phyloP scores from a whole-genome alignment of 805 yeast species.

The Lipomyces sp. region DNA sequence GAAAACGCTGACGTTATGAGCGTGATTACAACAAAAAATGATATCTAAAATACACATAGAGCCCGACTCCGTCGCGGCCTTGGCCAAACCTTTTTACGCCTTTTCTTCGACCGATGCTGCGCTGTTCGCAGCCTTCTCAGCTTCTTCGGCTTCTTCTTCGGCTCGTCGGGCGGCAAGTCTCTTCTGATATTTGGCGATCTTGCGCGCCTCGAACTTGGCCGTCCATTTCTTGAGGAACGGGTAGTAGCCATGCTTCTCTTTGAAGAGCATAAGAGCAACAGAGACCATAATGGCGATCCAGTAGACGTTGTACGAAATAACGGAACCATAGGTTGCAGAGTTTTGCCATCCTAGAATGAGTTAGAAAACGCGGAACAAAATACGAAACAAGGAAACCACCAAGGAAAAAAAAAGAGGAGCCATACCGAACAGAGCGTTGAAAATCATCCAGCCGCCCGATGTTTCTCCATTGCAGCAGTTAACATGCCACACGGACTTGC shows the following conservation, averaged over 20 bases:
- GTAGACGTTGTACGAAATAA: slow-evolving; percentile 80
- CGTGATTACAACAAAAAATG: too few relatives aligned
- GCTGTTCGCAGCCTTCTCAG: too few relatives aligned
- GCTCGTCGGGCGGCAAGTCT: not conserved
- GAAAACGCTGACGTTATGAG: too few relatives aligned
- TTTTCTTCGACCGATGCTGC: too few relatives aligned
- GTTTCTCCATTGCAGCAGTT: slow-evolving; percentile 94
- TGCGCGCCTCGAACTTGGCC: slow-evolving; percentile 12
- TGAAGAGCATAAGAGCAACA: slow-evolving; percentile 64
- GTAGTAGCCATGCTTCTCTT: slow-evolving; percentile 66
- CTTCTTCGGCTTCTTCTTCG: too few relatives aligned
- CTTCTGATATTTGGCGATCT: slow-evolving; percentile 1
- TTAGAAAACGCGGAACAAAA: not conserved
- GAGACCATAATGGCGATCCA: slow-evolving; percentile 68
- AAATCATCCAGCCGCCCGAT: slow-evolving; percentile 95
- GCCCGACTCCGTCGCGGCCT: too few relatives aligned
- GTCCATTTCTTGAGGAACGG: slow-evolving; percentile 20
- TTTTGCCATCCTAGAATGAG: slow-evolving; percentile 76
- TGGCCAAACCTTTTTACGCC: too few relatives aligned
- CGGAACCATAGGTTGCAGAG: slow-evolving; percentile 90
- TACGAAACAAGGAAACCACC: slow-evolving; percentile 43
- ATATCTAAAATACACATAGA: too few relatives aligned
- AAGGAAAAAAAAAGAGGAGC: slow-evolving; percentile 1
- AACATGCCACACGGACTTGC: slow-evolving; percentile 85
- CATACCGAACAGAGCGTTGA: slow-evolving; percentile 91